phyloP scores from a whole-genome alignment of 495 filamentous ascomycete genomes.

The Cercophora sp. region DNA sequence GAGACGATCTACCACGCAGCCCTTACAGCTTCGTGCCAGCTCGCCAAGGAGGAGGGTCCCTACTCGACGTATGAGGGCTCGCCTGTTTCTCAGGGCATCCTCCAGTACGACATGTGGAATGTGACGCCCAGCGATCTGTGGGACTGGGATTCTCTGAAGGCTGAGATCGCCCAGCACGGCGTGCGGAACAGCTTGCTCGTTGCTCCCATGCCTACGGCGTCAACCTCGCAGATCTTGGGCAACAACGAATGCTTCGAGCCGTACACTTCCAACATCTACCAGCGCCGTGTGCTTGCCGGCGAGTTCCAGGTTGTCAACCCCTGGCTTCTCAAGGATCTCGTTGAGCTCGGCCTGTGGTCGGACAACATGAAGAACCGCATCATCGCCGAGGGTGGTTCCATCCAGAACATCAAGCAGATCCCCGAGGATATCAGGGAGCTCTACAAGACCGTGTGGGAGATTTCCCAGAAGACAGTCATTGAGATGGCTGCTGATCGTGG shows the following conservation, averaged over 20 bases:
- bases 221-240: slow-evolving; percentile 92
- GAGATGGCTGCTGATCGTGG: slow-evolving; percentile 98
- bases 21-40: slow-evolving; percentile 78
- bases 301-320: slow-evolving; percentile 99
- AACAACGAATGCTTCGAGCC: slow-evolving; percentile 99
- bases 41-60: slow-evolving; percentile 75
- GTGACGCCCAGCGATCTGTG: slow-evolving; percentile 88
- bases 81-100: slow-evolving; percentile 88
- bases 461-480: slow-evolving; percentile 90
- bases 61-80: slow-evolving; percentile 92
- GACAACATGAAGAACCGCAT: slow-evolving; percentile 99
- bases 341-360: slow-evolving; percentile 97
- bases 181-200: slow-evolving; percentile 92
- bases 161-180: slow-evolving; percentile 83
- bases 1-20: slow-evolving; percentile 99
- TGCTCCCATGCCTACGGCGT: slow-evolving; percentile 96
- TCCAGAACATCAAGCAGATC: slow-evolving; percentile 95
- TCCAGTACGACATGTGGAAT: slow-evolving; percentile 99
- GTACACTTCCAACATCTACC: slow-evolving; percentile 99
- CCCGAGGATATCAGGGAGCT: slow-evolving; percentile 92
- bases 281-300: slow-evolving; percentile 92
- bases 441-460: slow-evolving; percentile 99
- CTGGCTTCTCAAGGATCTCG: slow-evolving; percentile 96
- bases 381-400: slow-evolving; percentile 91
- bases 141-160: slow-evolving; percentile 92